These are phyloP conservation scores for Hericium erinaceus DNA, from an alignment of 768 basidiomycete genomes.

Conservation along the genomic window DNA sequence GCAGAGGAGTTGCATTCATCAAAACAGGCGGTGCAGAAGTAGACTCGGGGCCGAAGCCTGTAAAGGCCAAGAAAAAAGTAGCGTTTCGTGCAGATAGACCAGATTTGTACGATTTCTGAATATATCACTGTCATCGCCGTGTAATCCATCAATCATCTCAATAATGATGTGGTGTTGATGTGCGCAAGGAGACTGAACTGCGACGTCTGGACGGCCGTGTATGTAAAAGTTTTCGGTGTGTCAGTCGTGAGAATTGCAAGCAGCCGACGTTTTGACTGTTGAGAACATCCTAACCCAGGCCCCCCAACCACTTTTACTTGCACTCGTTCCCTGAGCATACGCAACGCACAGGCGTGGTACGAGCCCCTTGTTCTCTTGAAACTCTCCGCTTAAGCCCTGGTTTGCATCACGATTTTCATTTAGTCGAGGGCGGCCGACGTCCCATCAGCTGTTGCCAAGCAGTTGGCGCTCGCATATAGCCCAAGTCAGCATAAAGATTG, in stretches of 20 bases:
- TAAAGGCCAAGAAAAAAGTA: constrained; percentile 55
- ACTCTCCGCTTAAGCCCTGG: no score
- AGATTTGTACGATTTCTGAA: constrained; percentile 60
- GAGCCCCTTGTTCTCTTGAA: no score
- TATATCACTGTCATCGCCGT: not conserved
- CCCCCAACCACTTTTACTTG: no score
- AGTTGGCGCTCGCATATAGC: no score
- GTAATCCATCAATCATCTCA: not conserved
- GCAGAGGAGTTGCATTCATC: constrained; percentile 2
- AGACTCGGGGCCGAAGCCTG: constrained; percentile 30
- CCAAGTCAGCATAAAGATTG: no score
- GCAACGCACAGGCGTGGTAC: no score
- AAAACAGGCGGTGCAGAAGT: constrained; percentile 9
- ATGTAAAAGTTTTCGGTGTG: not conserved
- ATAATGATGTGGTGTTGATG: not conserved
- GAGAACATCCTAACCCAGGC: no score
- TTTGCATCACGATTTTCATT: no score
- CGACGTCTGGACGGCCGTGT: not conserved
- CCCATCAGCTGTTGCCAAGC: not conserved
- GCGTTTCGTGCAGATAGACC: constrained; percentile 58
- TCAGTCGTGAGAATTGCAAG: not conserved
- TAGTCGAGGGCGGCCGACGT: not conserved
- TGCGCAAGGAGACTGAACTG: not conserved
- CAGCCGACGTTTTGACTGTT: no score
- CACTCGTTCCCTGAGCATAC: no score